A percentile compares a stretch with the other conserved stretches of the same genome.
Conservation (phyloP, 2,329 filamentous ascomycete genomes). For the Trematosphaeria pertusa region DNA sequence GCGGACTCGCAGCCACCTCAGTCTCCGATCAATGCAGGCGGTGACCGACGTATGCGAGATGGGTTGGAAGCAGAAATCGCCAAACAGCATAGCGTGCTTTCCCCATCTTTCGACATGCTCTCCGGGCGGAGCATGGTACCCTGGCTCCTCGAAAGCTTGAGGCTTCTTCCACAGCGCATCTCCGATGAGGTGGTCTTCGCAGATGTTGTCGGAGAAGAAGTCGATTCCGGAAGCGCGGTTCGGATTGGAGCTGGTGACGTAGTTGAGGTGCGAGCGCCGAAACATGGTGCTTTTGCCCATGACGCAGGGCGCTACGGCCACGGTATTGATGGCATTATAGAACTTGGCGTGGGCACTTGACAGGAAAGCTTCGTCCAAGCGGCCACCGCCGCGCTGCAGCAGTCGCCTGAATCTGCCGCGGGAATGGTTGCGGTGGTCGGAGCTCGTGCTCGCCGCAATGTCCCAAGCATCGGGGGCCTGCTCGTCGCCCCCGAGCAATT, state of each 20-base stretch:
- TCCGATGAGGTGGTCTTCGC: slow-evolving; percentile 95
- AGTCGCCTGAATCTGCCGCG: slow-evolving; percentile 29
- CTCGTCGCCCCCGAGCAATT: slow-evolving; percentile 37
- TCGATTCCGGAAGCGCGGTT: slow-evolving; percentile 74
- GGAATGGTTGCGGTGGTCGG: slow-evolving; percentile 32
- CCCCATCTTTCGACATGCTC: slow-evolving; percentile 57
- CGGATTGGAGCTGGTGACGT: slow-evolving; percentile 65
- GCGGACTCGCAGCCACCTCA: slow-evolving; percentile 88
- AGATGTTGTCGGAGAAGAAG: slow-evolving; percentile 94
- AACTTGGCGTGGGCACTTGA: slow-evolving; percentile 94
- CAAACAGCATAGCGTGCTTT: slow-evolving; percentile 84
- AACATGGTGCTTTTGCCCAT: slow-evolving; percentile 99
- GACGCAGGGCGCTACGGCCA: slow-evolving; percentile 88
- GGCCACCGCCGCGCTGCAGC: slow-evolving; percentile 69
- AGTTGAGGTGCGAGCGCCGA: slow-evolving; percentile 85
- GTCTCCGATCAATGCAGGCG: slow-evolving; percentile 80
- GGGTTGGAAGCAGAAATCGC: slow-evolving; percentile 89
- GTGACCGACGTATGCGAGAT: slow-evolving; percentile 79
- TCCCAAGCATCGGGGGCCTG: slow-evolving; percentile 24
- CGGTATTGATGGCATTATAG: slow-evolving; percentile 95
- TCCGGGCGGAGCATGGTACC: slow-evolving; percentile 29
- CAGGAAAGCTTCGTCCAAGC: slow-evolving; percentile 94
- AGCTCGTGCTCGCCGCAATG: slow-evolving; percentile 36
- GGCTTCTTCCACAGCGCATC: slow-evolving; percentile 83
- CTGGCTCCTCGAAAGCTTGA: slow-evolving; percentile 36